phyloP scores from a whole-genome alignment of 2,329 filamentous ascomycete species.

The Clarireedia paspali region DNA sequence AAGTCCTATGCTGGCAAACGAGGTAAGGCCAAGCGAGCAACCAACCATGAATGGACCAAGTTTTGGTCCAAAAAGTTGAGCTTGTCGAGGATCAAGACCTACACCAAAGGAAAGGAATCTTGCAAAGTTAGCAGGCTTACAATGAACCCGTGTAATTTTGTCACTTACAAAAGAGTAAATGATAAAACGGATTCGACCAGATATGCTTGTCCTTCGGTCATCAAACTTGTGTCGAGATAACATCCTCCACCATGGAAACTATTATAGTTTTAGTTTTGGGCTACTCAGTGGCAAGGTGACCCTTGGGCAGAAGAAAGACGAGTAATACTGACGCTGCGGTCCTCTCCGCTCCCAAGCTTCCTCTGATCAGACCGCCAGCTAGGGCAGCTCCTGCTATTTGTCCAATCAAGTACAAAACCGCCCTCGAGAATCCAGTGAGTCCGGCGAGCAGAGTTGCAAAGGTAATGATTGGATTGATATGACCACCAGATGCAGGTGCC shows the following conservation, averaged over 20 bases:
- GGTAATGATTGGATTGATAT: slow-evolving; percentile 48
- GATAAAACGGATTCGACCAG: slow-evolving; percentile 41
- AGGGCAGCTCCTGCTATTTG: slow-evolving; percentile 38
- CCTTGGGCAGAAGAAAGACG: slow-evolving; percentile 15
- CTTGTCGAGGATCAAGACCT: slow-evolving; percentile 45
- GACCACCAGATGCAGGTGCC: slow-evolving; percentile 42
- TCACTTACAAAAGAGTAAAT: slow-evolving; percentile 35
- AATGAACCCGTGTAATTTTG: slow-evolving; percentile 1
- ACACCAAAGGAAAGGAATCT: slow-evolving; percentile 44
- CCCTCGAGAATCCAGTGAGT: slow-evolving; percentile 41
- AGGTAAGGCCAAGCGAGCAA: slow-evolving; percentile 31
- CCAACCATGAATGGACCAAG: slow-evolving; percentile 43
- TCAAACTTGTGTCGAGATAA: slow-evolving; percentile 22
- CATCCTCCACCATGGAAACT: slow-evolving; percentile 30
- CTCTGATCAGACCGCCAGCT: slow-evolving; percentile 34
- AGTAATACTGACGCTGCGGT: slow-evolving; percentile 23
- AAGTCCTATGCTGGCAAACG: slow-evolving; percentile 32
- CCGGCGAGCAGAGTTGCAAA: slow-evolving; percentile 45
- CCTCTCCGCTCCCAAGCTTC: slow-evolving; percentile 28
- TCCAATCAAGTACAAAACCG: slow-evolving; percentile 41
- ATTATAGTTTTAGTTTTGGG: background rate
- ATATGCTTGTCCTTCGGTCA: slow-evolving; percentile 35
- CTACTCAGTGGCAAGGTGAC: background rate
- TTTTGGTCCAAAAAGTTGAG: slow-evolving; percentile 40
- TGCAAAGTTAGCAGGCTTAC: background rate